Evolutionary conservation across 2,329 filamentous ascomycete genomes (phyloP), one percentile per base, ranked within the genome.

Genomic region (Fusarium compactum): DNA sequence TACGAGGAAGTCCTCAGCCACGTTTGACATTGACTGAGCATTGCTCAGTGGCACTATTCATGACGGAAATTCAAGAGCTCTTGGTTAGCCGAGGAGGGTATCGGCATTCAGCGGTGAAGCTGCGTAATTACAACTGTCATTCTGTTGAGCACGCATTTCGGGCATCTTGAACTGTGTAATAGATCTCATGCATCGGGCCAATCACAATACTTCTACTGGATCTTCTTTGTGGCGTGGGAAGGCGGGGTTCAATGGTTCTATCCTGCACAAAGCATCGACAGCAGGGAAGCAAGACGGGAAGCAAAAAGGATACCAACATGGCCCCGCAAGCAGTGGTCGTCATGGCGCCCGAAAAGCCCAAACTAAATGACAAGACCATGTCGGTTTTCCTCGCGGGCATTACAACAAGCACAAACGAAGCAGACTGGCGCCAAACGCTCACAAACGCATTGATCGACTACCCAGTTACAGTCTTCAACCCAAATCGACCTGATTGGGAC

Each of bases 311-410:
- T 16, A 32, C 14, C 30, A 16, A 14, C 4, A 67, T 70, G 63
- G 10, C 45, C 15, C 46, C 47, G 4, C 14, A 48, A 5, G 51
- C 62, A 5, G 30, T 43, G 1, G 15, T 67, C 2, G 7, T 70
- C 9, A 60, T 68, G 51, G 68, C 68, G 1, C 67, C 67, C 6
- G 44, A 43, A 11, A 51, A 14, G 14, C 55, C 58, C 6, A n/a
- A 29, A 4, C 11, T 40, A 2, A 40, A 24, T 1, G 30, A 58
- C 8, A 38, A 48, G 5, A 55, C 6, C 6, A 24, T 30, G 10
- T 78, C 82, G 20, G 67, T 91, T 64, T 91, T 91, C 77, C 84
- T 90, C 9, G 87, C 88, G 0, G 89, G 89, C 40, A 85, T 82
- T 38, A 90, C 88, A 22, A 85, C 80, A 59, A 80, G 78, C 1